Evolutionary conservation across 768 basidiomycete genomes (phyloP).

Genomic region (Mycena indigotica): DNA sequence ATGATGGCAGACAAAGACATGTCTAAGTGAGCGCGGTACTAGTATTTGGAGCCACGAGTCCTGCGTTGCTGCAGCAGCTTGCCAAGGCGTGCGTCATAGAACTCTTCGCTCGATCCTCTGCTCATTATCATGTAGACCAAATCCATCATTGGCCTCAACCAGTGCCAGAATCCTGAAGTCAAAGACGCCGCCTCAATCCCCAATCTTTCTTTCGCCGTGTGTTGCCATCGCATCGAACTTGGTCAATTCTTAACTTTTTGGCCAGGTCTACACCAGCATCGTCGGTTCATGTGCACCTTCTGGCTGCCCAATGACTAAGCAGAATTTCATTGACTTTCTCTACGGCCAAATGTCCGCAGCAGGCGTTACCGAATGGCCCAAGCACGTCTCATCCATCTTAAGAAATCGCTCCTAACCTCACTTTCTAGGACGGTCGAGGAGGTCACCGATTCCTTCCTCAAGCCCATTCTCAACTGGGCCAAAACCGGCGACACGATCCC

Average conservation of each 20-base stretch:
- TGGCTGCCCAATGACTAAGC: constrained; percentile 24
- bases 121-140: neutral
- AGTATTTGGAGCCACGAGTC: constrained; percentile 13
- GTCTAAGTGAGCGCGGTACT: constrained; percentile 6
- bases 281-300: constrained; percentile 17
- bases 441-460: constrained; percentile 6
- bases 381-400: neutral
- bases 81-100: constrained; percentile 8
- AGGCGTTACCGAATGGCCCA: constrained; percentile 10
- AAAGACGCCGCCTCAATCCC: constrained; percentile 1
- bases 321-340: constrained; percentile 27
- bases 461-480: constrained; percentile 13
- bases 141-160: constrained; percentile 5
- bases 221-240: neutral
- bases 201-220: constrained; percentile 3
- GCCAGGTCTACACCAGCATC: constrained; percentile 20
- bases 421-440: neutral
- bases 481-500: constrained; percentile 18
- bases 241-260: neutral
- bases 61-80: constrained; percentile 13
- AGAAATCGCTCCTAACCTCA: neutral
- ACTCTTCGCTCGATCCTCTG: neutral
- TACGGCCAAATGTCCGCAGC: constrained; percentile 20
- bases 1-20: neutral
- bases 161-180: constrained; percentile 18